Conservation (phyloP, 805 yeast species). For the Saccharomycodes ludwigii region DNA sequence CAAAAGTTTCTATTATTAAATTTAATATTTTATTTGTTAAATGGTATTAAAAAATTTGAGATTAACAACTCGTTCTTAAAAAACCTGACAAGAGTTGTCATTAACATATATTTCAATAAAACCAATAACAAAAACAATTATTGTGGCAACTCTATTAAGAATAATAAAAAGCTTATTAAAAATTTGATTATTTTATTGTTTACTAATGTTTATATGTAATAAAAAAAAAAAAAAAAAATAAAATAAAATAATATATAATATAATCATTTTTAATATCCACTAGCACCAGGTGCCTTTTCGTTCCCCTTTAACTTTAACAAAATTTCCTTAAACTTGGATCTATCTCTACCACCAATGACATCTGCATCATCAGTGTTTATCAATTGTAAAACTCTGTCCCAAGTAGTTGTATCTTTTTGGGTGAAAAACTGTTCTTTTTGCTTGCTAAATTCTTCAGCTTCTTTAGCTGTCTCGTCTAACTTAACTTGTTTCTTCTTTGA, state of each 20-base stretch:
- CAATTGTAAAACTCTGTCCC: conserved; percentile 55
- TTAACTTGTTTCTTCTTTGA: conserved; percentile 69
- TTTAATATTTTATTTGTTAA: not conserved
- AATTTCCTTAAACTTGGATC: conserved; percentile 56
- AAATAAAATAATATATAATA: not conserved
- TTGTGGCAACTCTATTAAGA: no score
- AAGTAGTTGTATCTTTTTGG: conserved; percentile 66
- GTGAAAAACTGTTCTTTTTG: conserved; percentile 68
- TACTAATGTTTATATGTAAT: not conserved
- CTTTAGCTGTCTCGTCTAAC: conserved; percentile 47
- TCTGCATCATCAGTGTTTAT: conserved; percentile 33
- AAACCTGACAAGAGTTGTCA: not conserved
- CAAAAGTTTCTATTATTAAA: not conserved
- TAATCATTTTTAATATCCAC: conserved; percentile 32
- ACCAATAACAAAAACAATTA: no score
- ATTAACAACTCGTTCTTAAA: not conserved
- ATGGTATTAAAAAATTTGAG: not conserved
- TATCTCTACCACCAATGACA: conserved; percentile 41
- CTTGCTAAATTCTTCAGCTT: conserved; percentile 57
- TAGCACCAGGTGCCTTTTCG: conserved; percentile 66
- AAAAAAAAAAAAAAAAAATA: not conserved
- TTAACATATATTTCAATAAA: no score
- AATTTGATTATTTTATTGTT: not conserved
- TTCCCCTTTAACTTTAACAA: conserved; percentile 56
- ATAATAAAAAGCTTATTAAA: no score